These are phyloP conservation scores for Pythium utonaiense DNA, from an alignment of 352 stramenopile species.

Conservation along the genomic window DNA sequence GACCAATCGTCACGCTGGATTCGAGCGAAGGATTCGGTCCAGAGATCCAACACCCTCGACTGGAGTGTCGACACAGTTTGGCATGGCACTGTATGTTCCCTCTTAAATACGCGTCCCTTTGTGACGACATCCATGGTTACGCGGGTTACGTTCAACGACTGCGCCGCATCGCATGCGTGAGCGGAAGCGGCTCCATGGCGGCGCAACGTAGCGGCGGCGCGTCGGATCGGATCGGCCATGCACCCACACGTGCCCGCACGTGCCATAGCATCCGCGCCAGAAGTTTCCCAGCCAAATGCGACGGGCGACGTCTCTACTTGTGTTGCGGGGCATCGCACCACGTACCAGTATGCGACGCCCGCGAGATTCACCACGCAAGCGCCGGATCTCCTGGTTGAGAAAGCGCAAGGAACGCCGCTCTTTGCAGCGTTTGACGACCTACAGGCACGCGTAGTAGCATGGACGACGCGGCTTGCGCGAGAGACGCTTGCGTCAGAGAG, in stretches of 20 bases:
- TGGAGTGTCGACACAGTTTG: not conserved
- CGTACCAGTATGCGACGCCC: constrained; percentile 3
- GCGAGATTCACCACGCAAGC: constrained; percentile 17
- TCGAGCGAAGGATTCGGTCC: not conserved
- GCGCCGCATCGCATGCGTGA: not conserved
- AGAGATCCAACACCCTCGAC: not conserved
- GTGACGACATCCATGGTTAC: no score
- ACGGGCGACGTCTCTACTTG: not conserved
- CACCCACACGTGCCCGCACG: not conserved
- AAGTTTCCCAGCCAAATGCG: not conserved
- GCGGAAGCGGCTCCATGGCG: not conserved
- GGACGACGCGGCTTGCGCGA: constrained; percentile 12
- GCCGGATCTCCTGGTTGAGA: constrained; percentile 9
- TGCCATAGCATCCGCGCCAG: not conserved
- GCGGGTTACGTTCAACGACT: not conserved
- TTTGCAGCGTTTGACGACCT: constrained; percentile 11
- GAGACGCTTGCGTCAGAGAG: not conserved
- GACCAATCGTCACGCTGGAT: not conserved
- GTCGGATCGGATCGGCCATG: not conserved
- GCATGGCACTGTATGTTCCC: no score
- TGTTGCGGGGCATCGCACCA: not conserved
- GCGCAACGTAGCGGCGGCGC: constrained; percentile 1
- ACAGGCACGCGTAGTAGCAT: constrained; percentile 1
- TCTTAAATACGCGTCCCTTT: not conserved
- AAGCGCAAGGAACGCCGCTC: constrained; percentile 10